A percentile compares a stretch with the other conserved stretches of the same genome.
Conservation (phyloP, 1,284 basidiomycete species). For the Peniophora sp. region DNA sequence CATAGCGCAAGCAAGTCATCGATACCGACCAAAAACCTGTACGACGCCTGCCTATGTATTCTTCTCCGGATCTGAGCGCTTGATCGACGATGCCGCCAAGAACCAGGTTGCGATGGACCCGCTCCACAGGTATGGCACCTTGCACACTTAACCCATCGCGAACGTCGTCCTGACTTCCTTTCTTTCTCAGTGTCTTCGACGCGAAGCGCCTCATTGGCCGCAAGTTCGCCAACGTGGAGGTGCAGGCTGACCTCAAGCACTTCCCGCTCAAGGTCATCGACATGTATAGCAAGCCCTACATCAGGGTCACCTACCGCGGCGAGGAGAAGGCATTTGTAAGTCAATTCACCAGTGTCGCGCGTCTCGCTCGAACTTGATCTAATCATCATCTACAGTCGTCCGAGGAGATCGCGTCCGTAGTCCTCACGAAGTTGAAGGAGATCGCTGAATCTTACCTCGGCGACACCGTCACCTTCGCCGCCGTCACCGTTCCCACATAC, state of each 20-base stretch:
- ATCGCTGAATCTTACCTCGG: conserved; percentile 96
- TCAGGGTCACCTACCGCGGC: conserved; percentile 85
- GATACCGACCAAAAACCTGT: no score
- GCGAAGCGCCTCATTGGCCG: conserved; percentile 90
- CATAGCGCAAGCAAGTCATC: no score
- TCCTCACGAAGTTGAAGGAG: conserved; percentile 97
- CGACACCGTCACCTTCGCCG: conserved; percentile 65
- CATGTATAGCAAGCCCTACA: conserved; percentile 83
- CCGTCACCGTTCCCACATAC: conserved; percentile 92
- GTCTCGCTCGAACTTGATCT: conserved; percentile 2
- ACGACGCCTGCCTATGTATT: no score
- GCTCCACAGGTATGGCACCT: conserved; percentile 50
- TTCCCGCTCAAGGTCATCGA: conserved; percentile 88
- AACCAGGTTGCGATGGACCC: conserved; percentile 91
- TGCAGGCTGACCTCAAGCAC: conserved; percentile 93
- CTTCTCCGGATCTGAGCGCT: no score
- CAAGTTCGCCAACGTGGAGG: no score
- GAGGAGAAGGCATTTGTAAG: conserved; percentile 89
- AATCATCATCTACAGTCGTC: conserved; percentile 52
- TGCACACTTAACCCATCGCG: neutral
- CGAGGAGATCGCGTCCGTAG: conserved; percentile 97
- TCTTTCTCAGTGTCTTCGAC: conserved; percentile 65
- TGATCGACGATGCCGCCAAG: conserved; percentile 94
- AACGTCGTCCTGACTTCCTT: no score
- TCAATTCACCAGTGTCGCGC: conserved; percentile 13